Evolutionary conservation across 2,329 filamentous ascomycete genomes (phyloP).

Genomic region (Diaporthe longicolla): DNA sequence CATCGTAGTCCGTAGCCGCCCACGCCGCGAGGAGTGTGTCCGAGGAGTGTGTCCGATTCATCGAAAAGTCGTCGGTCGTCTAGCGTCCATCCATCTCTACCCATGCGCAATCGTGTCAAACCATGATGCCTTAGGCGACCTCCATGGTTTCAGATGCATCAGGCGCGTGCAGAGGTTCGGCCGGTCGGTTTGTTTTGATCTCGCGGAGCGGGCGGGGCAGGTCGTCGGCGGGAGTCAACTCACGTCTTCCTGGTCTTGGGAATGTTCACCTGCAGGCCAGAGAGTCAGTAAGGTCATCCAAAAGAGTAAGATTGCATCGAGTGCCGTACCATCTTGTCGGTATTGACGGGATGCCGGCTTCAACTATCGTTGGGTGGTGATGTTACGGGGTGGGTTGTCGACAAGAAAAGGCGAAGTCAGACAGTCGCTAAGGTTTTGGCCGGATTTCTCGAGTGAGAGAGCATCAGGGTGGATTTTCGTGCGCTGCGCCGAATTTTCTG

Average conservation of each 20-base stretch:
- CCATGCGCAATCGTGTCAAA: background rate
- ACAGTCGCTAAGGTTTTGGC: conserved; percentile 35
- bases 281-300: conserved; percentile 32
- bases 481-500: conserved; percentile 36
- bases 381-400: conserved; percentile 37
- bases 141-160: background rate
- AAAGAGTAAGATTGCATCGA: background rate
- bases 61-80: background rate
- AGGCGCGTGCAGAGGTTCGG: background rate
- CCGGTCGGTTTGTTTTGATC: conserved; percentile 53
- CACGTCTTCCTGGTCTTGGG: conserved; percentile 98
- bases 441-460: conserved; percentile 34
- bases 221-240: conserved; percentile 68
- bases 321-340: conserved; percentile 43
- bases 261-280: conserved; percentile 84
- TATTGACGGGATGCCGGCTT: conserved; percentile 41
- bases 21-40: conserved; percentile 43
- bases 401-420: conserved; percentile 22
- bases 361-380: conserved; percentile 41
- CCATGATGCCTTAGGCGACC: background rate
- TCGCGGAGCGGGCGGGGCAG: conserved; percentile 97
- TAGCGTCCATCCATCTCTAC: background rate
- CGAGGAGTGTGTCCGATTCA: conserved; percentile 66
- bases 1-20: conserved; percentile 22
- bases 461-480: conserved; percentile 35